Conservation (phyloP, 2,329 filamentous ascomycete genomes). For the Hypoxylon sp. region DNA sequence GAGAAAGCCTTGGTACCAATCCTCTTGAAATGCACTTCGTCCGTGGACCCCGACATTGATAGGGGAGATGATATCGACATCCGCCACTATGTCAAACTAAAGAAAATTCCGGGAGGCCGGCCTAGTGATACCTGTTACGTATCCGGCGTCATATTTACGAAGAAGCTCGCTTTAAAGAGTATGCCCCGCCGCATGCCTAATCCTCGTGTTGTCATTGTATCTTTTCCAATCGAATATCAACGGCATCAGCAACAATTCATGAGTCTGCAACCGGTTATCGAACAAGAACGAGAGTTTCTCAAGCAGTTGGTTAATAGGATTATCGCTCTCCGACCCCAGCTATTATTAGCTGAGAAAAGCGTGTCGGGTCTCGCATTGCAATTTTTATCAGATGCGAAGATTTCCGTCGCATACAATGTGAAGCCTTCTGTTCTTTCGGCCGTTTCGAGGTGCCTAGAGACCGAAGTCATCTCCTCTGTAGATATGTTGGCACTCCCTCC, state of each 20-base stretch:
- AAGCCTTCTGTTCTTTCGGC: conserved; percentile 96
- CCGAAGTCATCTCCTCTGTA: conserved; percentile 92
- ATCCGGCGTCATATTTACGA: conserved; percentile 96
- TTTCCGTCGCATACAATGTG: conserved; percentile 96
- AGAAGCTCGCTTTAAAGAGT: conserved; percentile 95
- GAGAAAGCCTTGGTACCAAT: conserved; percentile 92
- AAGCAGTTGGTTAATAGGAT: conserved; percentile 94
- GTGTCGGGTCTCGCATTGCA: conserved; percentile 93
- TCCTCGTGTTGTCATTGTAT: conserved; percentile 91
- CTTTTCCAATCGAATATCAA: conserved; percentile 96
- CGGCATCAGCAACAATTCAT: conserved; percentile 95
- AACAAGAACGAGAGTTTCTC: conserved; percentile 95
- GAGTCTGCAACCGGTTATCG: conserved; percentile 96
- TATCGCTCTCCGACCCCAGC: conserved; percentile 83
- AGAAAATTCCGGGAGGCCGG: conserved; percentile 92
- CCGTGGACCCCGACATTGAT: conserved; percentile 93
- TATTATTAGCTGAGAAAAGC: conserved; percentile 92
- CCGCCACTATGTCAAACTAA: conserved; percentile 95
- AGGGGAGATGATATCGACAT: conserved; percentile 97
- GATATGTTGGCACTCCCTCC: conserved; percentile 85
- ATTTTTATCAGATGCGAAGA: conserved; percentile 87
- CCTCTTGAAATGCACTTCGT: conserved; percentile 89
- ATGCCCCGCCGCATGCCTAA: conserved; percentile 90
- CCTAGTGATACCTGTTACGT: conserved; percentile 96
- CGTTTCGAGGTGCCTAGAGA: conserved; percentile 91